Base-by-base conservation (phyloP, 2,329 filamentous ascomycete species). In the Fusarium poae region DNA sequence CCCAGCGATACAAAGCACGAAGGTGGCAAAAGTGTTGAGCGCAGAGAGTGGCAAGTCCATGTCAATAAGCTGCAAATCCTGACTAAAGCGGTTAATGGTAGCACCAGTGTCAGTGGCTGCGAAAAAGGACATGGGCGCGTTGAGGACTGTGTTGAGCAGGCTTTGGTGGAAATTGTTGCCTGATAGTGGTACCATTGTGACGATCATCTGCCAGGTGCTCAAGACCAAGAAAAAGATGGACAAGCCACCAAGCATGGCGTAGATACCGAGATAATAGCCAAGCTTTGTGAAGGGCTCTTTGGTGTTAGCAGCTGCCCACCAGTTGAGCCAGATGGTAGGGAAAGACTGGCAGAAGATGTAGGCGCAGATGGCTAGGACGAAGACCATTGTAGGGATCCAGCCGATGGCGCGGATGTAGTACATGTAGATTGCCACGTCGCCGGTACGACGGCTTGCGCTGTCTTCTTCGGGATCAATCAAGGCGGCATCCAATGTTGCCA, bases 21-120 rank as follows among this genome's bases (percentile, higher is more conserved):
- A 65, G 0, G 69, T 70, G 23, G 65, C 65, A 59, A 72, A 72
- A 0, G 66, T 72, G 3, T 74, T 72, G 9, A 74, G 62, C 1
- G 69, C 72, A 4, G 67, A 59, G 0, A 73, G 52, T 3, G 79
- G 79, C 1, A 81, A 62, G 23, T 79, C 75, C 46, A 73, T 78
- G 43, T 82, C 80, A 10, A 81, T 75, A 3, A 82, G 75, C 40
- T 77, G 76, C 0, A 82, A 64, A 54, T 82, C 80, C 46, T 82
- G 79, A 29, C 77, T 79, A 57, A 81, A 81, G 16, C 80, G 61
- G 49, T 81, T 82, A 29, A 78, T 72, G 6, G 77, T 79, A 3
- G 75, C 45, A 1, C 80, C 79, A 10, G 73, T 64, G 46, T 82
- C 79, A 3, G 75, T 78, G 4, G 67, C 52, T 1, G 75, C 74